Conservation (phyloP, 1,284 basidiomycete species). For the Filobasidium uniguttulatum region DNA sequence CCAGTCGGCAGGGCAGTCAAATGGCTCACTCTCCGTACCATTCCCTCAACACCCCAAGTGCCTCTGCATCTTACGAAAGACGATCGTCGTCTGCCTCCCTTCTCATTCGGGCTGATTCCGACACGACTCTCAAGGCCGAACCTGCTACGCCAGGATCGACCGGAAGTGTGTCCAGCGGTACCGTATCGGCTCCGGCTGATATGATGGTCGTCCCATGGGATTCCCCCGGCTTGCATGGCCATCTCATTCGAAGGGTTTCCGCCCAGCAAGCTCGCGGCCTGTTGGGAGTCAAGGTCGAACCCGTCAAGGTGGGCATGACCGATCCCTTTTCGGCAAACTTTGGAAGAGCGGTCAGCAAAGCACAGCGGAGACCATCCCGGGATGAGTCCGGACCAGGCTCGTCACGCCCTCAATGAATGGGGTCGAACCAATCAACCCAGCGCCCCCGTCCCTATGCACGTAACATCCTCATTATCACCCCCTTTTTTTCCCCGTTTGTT, state of each 20-base stretch:
- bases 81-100: slow-evolving; percentile 12
- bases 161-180: not conserved
- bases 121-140: slow-evolving; percentile 2
- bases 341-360: slow-evolving; percentile 5
- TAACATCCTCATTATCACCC: too few species aligned
- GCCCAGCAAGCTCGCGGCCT: not conserved
- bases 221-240: not conserved
- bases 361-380: too few species aligned
- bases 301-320: slow-evolving; percentile 10
- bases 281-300: not conserved
- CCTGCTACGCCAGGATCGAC: not conserved
- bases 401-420: too few species aligned
- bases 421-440: too few species aligned
- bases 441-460: too few species aligned
- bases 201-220: slow-evolving; percentile 8
- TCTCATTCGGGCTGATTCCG: slow-evolving; percentile 7
- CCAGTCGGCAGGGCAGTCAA: slow-evolving; percentile 6
- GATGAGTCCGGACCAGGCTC: too few species aligned
- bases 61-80: not conserved
- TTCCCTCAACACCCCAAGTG: slow-evolving; percentile 5
- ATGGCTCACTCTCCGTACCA: too few species aligned
- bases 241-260: not conserved
- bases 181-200: slow-evolving; percentile 4
- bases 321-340: slow-evolving; percentile 12
- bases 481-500: too few species aligned